phyloP scores from a whole-genome alignment of 345 rosid genomes.

The Salix dunnii region DNA sequence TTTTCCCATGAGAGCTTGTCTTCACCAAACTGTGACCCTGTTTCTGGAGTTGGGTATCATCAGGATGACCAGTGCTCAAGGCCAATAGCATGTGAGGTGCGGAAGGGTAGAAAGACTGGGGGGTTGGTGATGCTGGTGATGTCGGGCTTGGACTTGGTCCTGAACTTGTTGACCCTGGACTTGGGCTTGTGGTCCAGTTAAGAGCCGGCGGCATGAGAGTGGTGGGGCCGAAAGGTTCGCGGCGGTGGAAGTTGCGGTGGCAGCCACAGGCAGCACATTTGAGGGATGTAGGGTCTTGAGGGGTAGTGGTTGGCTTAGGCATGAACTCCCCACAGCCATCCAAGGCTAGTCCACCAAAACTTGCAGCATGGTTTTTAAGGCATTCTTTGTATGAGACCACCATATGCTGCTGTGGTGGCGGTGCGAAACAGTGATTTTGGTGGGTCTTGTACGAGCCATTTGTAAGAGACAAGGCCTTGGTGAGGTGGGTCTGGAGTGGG shows the following conservation, averaged over 20 bases:
- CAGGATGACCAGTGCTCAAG: constrained; percentile 39
- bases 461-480: constrained; percentile 17
- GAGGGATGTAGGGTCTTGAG: constrained; percentile 48
- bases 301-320: constrained; percentile 36
- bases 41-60: constrained; percentile 26
- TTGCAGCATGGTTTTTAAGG: constrained; percentile 74
- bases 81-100: constrained; percentile 59
- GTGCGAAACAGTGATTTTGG: not conserved
- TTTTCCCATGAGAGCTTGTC: constrained; percentile 33
- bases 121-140: constrained; percentile 57
- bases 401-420: constrained; percentile 14
- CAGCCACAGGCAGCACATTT: constrained; percentile 87
- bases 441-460: constrained; percentile 7
- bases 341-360: constrained; percentile 65
- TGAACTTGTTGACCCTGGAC: constrained; percentile 31
- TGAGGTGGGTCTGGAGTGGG: constrained; percentile 22
- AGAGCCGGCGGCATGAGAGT: constrained; percentile 9
- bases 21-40: constrained; percentile 6
- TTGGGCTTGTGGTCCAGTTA: constrained; percentile 33
- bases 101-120: constrained; percentile 56
- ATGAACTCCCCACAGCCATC: constrained; percentile 92
- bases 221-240: constrained; percentile 31
- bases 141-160: constrained; percentile 31
- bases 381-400: constrained; percentile 74
- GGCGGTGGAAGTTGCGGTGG: constrained; percentile 94